phyloP scores from a whole-genome alignment of 2,329 filamentous ascomycete species.

The Elsinoe ampelina region DNA sequence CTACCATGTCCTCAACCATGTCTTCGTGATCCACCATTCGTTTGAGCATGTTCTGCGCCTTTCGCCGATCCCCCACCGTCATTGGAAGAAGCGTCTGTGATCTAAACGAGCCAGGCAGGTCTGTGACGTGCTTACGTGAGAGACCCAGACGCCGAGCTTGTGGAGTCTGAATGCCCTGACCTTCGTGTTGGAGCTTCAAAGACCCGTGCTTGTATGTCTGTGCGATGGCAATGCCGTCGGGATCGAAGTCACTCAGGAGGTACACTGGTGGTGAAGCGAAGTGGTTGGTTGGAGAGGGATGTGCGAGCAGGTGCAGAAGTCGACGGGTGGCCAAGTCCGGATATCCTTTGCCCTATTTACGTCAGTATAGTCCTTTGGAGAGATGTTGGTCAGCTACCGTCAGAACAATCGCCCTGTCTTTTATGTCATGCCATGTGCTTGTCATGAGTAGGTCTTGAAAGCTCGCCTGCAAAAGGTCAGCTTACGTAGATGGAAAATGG shows the following conservation, averaged over 20 bases:
- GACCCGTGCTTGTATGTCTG: slow-evolving; percentile 66
- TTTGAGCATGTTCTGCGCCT: slow-evolving; percentile 47
- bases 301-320: slow-evolving; percentile 50
- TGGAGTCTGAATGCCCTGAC: slow-evolving; percentile 38
- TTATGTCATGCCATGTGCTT: slow-evolving; percentile 43
- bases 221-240: slow-evolving; percentile 65
- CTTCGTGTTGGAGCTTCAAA: slow-evolving; percentile 52
- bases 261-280: slow-evolving; percentile 43
- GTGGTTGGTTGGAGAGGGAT: slow-evolving; percentile 36
- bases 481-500: neutral
- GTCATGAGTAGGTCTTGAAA: slow-evolving; percentile 58
- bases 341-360: slow-evolving; percentile 64
- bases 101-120: slow-evolving; percentile 19
- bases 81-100: slow-evolving; percentile 40
- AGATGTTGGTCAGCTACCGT: slow-evolving; percentile 42
- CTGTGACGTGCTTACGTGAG: slow-evolving; percentile 28
- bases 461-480: slow-evolving; percentile 49
- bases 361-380: slow-evolving; percentile 13
- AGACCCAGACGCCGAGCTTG: slow-evolving; percentile 57
- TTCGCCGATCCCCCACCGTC: slow-evolving; percentile 48
- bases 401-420: slow-evolving; percentile 54
- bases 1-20: slow-evolving; percentile 26
- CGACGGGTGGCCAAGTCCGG: slow-evolving; percentile 63
- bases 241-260: slow-evolving; percentile 64
- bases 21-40: slow-evolving; percentile 29